A percentile compares a stretch with the other conserved stretches of the same genome.
These are phyloP conservation scores for Rubia balearica DNA, from an alignment of 305 asterid genomes.

Conservation along the genomic window DNA sequence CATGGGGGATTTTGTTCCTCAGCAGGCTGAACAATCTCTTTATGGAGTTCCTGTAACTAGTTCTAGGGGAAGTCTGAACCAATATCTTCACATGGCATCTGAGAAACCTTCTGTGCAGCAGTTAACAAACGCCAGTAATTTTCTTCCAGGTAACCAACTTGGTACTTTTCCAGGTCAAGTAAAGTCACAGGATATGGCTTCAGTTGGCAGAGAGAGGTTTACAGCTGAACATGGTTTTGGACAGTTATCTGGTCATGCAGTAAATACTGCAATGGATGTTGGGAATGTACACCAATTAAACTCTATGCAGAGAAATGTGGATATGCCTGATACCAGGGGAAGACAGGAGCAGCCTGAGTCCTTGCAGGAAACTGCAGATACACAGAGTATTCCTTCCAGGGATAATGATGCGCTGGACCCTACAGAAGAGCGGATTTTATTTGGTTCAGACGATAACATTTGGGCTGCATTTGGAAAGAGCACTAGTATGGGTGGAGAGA, in stretches of 20 bases:
- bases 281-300: constrained; percentile 43
- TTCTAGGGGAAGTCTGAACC: constrained; percentile 56
- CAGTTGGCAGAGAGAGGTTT: constrained; percentile 42
- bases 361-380: constrained; percentile 32
- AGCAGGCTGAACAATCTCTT: constrained; percentile 71
- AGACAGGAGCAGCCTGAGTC: constrained; percentile 41
- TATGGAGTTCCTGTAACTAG: constrained; percentile 76
- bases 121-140: constrained; percentile 37
- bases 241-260: constrained; percentile 37
- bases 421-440: constrained; percentile 78
- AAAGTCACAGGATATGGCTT: constrained; percentile 36
- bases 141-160: constrained; percentile 43
- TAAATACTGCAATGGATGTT: constrained; percentile 28
- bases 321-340: constrained; percentile 31
- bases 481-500: constrained; percentile 42
- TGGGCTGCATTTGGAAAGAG: constrained; percentile 74
- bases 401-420: constrained; percentile 73
- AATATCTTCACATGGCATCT: constrained; percentile 43
- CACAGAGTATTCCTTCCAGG: constrained; percentile 33
- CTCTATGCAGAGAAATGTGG: constrained; percentile 37
- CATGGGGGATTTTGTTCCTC: constrained; percentile 41
- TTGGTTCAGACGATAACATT: constrained; percentile 83
- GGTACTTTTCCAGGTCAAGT: constrained; percentile 39
- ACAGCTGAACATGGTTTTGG: constrained; percentile 42
- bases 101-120: constrained; percentile 48